Evolutionary conservation across 257 asterid genomes (phyloP).

Genomic region (Rauvolfia tetraphylla): DNA sequence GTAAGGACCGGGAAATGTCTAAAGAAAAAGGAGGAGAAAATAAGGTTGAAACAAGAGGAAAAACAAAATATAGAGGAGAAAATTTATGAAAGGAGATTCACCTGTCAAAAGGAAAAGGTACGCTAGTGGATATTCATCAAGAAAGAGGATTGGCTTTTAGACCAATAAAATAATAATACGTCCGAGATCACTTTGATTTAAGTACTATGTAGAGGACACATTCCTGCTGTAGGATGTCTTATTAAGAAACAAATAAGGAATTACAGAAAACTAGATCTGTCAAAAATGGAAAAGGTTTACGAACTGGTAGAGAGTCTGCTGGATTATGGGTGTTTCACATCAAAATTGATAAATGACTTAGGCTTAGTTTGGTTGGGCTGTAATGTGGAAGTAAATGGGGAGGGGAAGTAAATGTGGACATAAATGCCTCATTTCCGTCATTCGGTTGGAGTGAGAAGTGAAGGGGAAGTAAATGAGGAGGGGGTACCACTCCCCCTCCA

Average conservation of each 20-base stretch:
- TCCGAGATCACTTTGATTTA: background rate
- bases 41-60: background rate
- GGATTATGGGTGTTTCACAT: background rate
- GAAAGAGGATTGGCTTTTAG: too few relatives aligned
- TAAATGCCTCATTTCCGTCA: too few relatives aligned
- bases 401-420: too few relatives aligned
- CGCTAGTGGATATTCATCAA: background rate
- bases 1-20: background rate
- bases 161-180: too few relatives aligned
- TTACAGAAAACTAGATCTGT: background rate
- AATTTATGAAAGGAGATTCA: background rate
- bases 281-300: background rate
- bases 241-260: background rate
- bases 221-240: background rate
- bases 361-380: too few relatives aligned
- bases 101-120: too few relatives aligned
- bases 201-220: background rate
- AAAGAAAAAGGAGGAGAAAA: background rate
- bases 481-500: too few relatives aligned
- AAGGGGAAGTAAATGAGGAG: too few relatives aligned
- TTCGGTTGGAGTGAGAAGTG: too few relatives aligned
- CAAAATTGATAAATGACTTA: background rate
- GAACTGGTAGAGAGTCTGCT: background rate
- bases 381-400: too few relatives aligned
- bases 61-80: background rate